Evolutionary conservation across 1,284 basidiomycete species (phyloP), one percentile per base, ranked within the genome.

Genomic region (Ustilago vetiveriae): DNA sequence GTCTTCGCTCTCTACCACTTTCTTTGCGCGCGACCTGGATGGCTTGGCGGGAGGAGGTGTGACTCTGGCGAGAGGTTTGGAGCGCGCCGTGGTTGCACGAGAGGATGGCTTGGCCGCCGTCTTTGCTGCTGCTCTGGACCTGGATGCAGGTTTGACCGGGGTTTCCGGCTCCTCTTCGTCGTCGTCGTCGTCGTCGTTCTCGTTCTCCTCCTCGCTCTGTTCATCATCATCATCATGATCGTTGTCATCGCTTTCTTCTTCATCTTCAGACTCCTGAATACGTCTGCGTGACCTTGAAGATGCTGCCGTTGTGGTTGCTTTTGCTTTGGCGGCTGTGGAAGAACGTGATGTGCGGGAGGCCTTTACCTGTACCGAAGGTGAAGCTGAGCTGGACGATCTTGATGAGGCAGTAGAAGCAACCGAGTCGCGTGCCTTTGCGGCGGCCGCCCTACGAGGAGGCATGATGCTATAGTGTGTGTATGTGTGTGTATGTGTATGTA

Each of bases 401-500:
- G 63, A 53, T 0, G 54, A 52, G 13, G 45, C 41, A n/a, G 38
- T 56, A 40, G 68, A 71, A 33, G 53, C 51, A 43, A 53, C 45
- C 29, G 68, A 71, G 24, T 62, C 50, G 54, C 68, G 62, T 30
- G 68, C 53, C 47, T 67, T 66, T 17, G 45, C 46, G 24, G 68
- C 63, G 17, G 68, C 57, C 19, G 63, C 68, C 36, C 62, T 53
- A 23, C 62, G 56, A 26, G 57, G 67, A 27, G 67, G 67, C 62
- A 65, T 63, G 23, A 19, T 37, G 43, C 17, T 37, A 38, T 17
- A 23, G 21, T 36, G 14, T 33, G 21, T 26, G 29, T 30, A 26
- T 30, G 21, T 33, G 38, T 39, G 39, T 41, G 19, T 26, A 36
- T 41, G 30, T 9, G n/a, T n/a, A n/a, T n/a, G n/a, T n/a, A 27